Evolutionary conservation across 1,284 basidiomycete species (phyloP).

Genomic region (Cryptococcus sp.): DNA sequence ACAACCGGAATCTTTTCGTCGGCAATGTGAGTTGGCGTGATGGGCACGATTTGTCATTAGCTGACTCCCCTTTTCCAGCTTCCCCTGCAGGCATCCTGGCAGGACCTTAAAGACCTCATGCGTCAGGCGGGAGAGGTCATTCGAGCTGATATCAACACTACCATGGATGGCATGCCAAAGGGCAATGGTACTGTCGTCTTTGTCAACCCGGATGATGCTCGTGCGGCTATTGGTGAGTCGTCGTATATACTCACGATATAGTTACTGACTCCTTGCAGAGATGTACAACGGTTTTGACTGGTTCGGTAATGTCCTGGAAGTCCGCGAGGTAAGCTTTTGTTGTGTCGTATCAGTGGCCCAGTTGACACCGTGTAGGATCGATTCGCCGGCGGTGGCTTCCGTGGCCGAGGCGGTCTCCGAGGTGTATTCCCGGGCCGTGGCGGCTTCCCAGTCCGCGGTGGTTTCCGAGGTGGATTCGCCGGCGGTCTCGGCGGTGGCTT

Average conservation of each 20-base stretch:
- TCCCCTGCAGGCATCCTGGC: slow-evolving; percentile 95
- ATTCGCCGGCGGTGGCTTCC: slow-evolving; percentile 62
- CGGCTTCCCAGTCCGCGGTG: slow-evolving; percentile 58
- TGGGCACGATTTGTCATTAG: not conserved
- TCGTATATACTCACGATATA: slow-evolving; percentile 5
- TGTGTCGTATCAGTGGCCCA: slow-evolving; percentile 1
- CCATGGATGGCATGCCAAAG: slow-evolving; percentile 86
- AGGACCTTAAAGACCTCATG: slow-evolving; percentile 97
- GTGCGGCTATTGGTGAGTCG: slow-evolving; percentile 79
- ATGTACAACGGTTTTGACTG: slow-evolving; percentile 95
- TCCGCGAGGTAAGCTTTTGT: slow-evolving; percentile 69
- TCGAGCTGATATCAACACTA: slow-evolving; percentile 90
- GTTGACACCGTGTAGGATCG: slow-evolving; percentile 64
- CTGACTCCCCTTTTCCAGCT: slow-evolving; percentile 58
- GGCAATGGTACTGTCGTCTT: slow-evolving; percentile 95
- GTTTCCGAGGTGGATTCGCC: slow-evolving; percentile 58
- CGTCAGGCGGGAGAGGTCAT: slow-evolving; percentile 90
- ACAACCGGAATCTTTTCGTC: slow-evolving; percentile 79
- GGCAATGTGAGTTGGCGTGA: slow-evolving; percentile 68
- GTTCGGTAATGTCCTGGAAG: slow-evolving; percentile 89
- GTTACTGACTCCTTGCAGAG: slow-evolving; percentile 54
- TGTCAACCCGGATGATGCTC: slow-evolving; percentile 84
- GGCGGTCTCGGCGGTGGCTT: slow-evolving; percentile 55
- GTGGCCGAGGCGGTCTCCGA: slow-evolving; percentile 37
- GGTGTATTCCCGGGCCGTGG: slow-evolving; percentile 57